phyloP scores from a whole-genome alignment of 1,284 basidiomycete genomes.

The Xanthoconium separans region DNA sequence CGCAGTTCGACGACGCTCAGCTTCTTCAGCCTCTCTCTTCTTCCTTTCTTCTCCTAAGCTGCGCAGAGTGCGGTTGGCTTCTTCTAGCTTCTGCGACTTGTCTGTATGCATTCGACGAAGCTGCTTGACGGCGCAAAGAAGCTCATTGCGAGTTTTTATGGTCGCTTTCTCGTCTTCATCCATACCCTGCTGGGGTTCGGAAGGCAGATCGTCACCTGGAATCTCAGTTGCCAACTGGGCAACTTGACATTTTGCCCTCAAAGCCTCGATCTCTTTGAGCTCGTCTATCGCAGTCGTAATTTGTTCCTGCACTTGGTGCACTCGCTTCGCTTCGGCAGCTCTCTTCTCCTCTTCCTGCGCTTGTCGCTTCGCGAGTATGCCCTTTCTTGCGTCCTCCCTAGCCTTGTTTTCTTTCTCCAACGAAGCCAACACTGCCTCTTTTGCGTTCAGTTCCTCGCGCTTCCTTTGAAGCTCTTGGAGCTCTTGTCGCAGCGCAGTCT shows the following conservation, averaged over 20 bases:
- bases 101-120: slow-evolving; percentile 19
- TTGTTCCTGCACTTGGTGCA: slow-evolving; percentile 18
- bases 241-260: slow-evolving; percentile 4
- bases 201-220: slow-evolving; percentile 8
- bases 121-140: slow-evolving; percentile 15
- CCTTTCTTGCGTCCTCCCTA: slow-evolving; percentile 27
- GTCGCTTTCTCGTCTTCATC: slow-evolving; percentile 17
- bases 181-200: slow-evolving; percentile 23
- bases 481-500: slow-evolving; percentile 7
- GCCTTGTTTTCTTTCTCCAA: slow-evolving; percentile 25
- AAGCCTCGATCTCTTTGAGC: slow-evolving; percentile 11
- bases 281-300: slow-evolving; percentile 24
- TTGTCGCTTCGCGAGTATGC: slow-evolving; percentile 20
- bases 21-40: slow-evolving; percentile 16
- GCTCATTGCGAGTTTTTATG: slow-evolving; percentile 13
- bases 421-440: slow-evolving; percentile 17
- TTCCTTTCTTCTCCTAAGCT: slow-evolving; percentile 22
- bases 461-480: slow-evolving; percentile 14
- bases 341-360: slow-evolving; percentile 27
- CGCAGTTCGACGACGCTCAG: slow-evolving; percentile 8
- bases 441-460: slow-evolving; percentile 21
- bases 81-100: slow-evolving; percentile 17
- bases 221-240: slow-evolving; percentile 1
- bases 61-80: slow-evolving; percentile 16
- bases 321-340: slow-evolving; percentile 15